A percentile compares a stretch with the other conserved stretches of the same genome.
phyloP scores from a whole-genome alignment of 331 rosid genomes.

The Telfairia occidentalis region DNA sequence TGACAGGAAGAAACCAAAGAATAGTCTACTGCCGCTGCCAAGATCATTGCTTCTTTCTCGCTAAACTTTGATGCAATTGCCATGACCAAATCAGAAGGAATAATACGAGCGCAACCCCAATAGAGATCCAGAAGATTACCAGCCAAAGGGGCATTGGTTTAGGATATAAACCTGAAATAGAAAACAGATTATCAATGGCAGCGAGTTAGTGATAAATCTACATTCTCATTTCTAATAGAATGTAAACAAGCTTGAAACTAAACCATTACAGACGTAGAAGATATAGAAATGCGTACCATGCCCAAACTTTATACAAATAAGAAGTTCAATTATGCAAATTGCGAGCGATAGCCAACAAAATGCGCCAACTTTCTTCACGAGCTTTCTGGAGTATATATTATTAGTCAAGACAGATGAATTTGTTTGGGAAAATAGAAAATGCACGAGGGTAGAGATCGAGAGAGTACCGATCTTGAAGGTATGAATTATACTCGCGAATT shows the following conservation, averaged over 20 bases:
- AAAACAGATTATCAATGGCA: background rate
- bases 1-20: constrained; percentile 50
- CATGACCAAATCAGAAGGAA: constrained; percentile 66
- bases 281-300: constrained; percentile 41
- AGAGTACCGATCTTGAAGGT: constrained; percentile 87
- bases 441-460: constrained; percentile 19
- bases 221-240: background rate
- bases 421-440: background rate
- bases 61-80: constrained; percentile 56
- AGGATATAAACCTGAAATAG: constrained; percentile 64
- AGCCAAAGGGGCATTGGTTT: constrained; percentile 86
- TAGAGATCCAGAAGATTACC: constrained; percentile 49
- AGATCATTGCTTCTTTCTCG: constrained; percentile 59
- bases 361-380: constrained; percentile 91
- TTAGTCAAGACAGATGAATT: constrained; percentile 1
- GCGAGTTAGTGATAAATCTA: background rate
- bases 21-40: constrained; percentile 25
- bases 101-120: constrained; percentile 37
- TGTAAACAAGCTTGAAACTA: constrained; percentile 4
- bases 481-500: constrained; percentile 88
- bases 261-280: background rate
- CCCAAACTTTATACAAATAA: constrained; percentile 93
- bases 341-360: constrained; percentile 98
- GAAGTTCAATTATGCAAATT: constrained; percentile 89
- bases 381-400: constrained; percentile 41